Evolutionary conservation across 1,284 basidiomycete genomes (phyloP), one percentile per base, ranked within the genome.

Genomic region (Malassezia obtusa): DNA sequence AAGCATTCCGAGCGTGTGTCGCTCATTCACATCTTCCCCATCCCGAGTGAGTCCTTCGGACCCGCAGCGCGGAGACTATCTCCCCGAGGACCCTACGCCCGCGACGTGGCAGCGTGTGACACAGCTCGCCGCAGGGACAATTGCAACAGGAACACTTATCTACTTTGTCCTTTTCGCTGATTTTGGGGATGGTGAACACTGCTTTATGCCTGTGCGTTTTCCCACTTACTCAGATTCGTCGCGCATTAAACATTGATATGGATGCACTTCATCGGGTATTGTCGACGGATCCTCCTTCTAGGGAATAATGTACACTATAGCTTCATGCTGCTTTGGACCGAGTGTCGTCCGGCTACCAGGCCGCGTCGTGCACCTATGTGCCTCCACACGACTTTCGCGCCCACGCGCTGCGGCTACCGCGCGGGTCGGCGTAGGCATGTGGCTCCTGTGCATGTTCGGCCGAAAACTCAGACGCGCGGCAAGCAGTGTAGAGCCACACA

Each of bases 171-270:
- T 56, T 1, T 37, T 50, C 21, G 53, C 48, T 8, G 49, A 56
- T 32, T 56, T 50, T 40, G 53, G 53, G 11, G 53, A 50, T 15
- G 43, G 31, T 5, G 53, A 56, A 25, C 53, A 56, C 45, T 56
- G 53, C 11, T 56, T 56, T 25, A 43, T 32, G 15, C 53, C 53
- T 4, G 52, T 55, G 36, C 14, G 52, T 55, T 30, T 38, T 12
- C n/a, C n/a, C 9, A 28, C 24, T 3, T 21, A 28, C 21, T 33
- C 3, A 51, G 43, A 52, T 52, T 17, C 50, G 50, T 17, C 44
- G 37, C 6, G 50, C 48, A 3, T 26, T 50, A 8, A 35, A 45
- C 15, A 17, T 45, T 9, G 28, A 45, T 17, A 9, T 22, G 17
- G 26, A 44, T 7, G 28, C 25, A 11, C 17, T 44, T 10, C 41